phyloP scores from a whole-genome alignment of 306 rosid genomes.

The Prosopis cineraria region DNA sequence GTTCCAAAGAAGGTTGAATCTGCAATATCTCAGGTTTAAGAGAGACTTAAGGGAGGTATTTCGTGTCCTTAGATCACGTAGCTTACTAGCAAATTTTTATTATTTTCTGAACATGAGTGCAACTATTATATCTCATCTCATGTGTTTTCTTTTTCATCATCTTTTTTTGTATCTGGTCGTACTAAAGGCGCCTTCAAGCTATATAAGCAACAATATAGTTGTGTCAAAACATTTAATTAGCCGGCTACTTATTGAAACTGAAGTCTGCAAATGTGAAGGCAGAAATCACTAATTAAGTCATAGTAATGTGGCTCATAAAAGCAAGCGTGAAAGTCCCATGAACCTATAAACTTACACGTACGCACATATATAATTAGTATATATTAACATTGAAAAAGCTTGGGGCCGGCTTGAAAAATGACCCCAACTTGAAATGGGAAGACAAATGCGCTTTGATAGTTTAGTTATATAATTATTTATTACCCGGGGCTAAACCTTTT shows the following conservation, averaged over 20 bases:
- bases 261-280: slow-evolving; percentile 1
- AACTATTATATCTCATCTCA: neutral
- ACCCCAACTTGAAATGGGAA: slow-evolving; percentile 38
- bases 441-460: slow-evolving; percentile 26
- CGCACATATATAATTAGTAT: too few species aligned
- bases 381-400: neutral
- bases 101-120: neutral
- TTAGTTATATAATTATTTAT: neutral
- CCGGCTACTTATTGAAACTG: neutral
- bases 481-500: neutral
- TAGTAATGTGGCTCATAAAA: slow-evolving; percentile 22
- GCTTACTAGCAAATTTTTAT: too few species aligned
- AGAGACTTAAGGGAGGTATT: too few species aligned
- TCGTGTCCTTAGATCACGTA: too few species aligned
- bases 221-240: neutral
- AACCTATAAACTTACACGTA: too few species aligned
- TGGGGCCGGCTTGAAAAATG: slow-evolving; percentile 33
- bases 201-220: neutral
- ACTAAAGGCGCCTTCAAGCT: too few species aligned
- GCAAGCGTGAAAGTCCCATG: slow-evolving; percentile 8
- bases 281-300: neutral
- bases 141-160: neutral
- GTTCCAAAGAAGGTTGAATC: too few species aligned
- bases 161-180: too few species aligned
- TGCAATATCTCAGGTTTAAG: too few species aligned